phyloP scores from a whole-genome alignment of 2,329 filamentous ascomycete genomes.

The Penicillium capsulatum region DNA sequence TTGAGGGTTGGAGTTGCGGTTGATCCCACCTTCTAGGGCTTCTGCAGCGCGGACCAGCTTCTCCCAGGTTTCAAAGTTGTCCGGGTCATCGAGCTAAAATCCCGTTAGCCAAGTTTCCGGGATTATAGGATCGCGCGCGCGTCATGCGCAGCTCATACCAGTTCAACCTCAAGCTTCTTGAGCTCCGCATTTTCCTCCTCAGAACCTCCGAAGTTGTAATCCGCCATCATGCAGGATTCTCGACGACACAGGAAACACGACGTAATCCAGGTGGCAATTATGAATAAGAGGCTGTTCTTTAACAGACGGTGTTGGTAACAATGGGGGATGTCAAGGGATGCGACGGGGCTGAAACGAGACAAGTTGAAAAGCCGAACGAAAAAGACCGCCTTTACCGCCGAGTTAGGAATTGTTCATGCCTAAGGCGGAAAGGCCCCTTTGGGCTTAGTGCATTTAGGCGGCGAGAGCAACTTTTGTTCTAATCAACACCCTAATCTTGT shows the following conservation, averaged over 20 bases:
- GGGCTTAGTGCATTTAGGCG: background rate
- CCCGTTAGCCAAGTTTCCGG: constrained; percentile 8
- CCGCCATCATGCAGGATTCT: constrained; percentile 48
- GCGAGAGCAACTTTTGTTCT: constrained; percentile 10
- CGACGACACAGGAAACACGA: no score
- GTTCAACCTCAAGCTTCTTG: constrained; percentile 69
- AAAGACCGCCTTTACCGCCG: no score
- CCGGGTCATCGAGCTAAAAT: constrained; percentile 62
- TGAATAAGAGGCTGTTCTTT: constrained; percentile 5
- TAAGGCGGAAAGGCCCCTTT: constrained; percentile 8
- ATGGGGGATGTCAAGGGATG: constrained; percentile 12
- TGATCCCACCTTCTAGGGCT: constrained; percentile 83
- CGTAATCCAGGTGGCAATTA: no score
- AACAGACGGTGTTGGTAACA: constrained; percentile 15
- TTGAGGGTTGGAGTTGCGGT: constrained; percentile 92
- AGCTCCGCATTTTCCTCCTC: constrained; percentile 81
- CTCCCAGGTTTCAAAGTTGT: constrained; percentile 94
- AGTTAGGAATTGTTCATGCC: constrained; percentile 7
- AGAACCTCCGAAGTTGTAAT: constrained; percentile 67
- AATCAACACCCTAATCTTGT: background rate
- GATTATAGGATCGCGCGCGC: background rate
- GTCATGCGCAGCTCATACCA: constrained; percentile 56
- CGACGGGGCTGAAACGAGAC: constrained; percentile 10
- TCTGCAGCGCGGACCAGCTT: constrained; percentile 81
- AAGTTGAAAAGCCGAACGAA: constrained; percentile 8